Base-by-base conservation (phyloP, 176 grass and related monocot species). In the Cenchrus fungigraminus region DNA sequence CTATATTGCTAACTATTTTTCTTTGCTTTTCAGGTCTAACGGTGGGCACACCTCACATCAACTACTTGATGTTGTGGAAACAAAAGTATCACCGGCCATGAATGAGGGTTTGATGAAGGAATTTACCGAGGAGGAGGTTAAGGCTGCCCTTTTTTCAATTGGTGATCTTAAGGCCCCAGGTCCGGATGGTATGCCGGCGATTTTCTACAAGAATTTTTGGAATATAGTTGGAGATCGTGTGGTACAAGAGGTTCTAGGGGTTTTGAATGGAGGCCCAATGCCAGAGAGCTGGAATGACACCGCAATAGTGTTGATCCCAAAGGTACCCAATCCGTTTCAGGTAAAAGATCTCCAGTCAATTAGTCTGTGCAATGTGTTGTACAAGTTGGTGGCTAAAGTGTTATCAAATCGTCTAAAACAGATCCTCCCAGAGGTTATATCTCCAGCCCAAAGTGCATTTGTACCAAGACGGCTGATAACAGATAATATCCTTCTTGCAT, bases 131-230 rank as follows among this genome's bases (percentile, higher is more conserved):
- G 61, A 64, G 1, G 28, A 29, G 9, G 4, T 63, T 0, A 63
- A 29, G 9, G 4, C 0, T 0, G 25, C 61, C 6, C 11, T 64
- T 0, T 3, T 13, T 1, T 4, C 1, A 1, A 64, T 64, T 0
- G 61, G 61, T 1, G 61, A 64, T 6, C 28, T 64, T 0, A 64
- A 64, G 13, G 61, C 10, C 0, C 61, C 10, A 0, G 60, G 61
- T 1, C 25, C 8, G 0, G 25, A 64, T 6, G 61, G 61, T 2
- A 29, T 64, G 25, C 61, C 25, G 4, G 0, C 22, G 5, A 4
- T 64, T 1, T 64, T 64, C 11, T 64, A 64, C 10, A 64, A 64
- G 10, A 29, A 13, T 0, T 65, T 65, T 5, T 65, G 62, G 62
- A 2, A 53, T 0, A 4, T 53, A 2, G 51, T 53, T 0, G 51